A percentile compares a stretch with the other conserved stretches of the same genome.
Conservation (phyloP, 305 asterid species). For the Plantago rigida region DNA sequence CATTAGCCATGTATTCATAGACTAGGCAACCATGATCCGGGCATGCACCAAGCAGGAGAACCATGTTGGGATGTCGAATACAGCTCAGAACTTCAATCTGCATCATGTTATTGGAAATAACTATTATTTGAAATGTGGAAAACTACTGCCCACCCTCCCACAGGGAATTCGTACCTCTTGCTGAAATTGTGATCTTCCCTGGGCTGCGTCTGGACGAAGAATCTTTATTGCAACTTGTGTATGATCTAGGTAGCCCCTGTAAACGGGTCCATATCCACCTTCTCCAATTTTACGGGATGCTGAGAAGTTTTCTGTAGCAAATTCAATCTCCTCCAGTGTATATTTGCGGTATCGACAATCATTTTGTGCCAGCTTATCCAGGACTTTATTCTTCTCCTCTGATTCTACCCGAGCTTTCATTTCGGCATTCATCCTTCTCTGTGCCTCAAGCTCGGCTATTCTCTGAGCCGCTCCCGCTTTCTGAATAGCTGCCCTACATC, state of each 20-base stretch:
- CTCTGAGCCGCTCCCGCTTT: slow-evolving; percentile 83
- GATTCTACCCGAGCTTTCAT: slow-evolving; percentile 57
- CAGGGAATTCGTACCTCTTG: slow-evolving; percentile 46
- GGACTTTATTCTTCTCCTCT: slow-evolving; percentile 60
- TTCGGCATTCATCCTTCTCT: slow-evolving; percentile 60
- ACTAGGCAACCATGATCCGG: slow-evolving; percentile 76
- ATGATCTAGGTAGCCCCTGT: slow-evolving; percentile 57
- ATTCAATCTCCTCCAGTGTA: slow-evolving; percentile 58
- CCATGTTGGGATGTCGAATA: slow-evolving; percentile 88
- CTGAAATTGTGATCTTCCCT: slow-evolving; percentile 80
- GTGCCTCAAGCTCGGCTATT: slow-evolving; percentile 71
- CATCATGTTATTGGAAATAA: slow-evolving; percentile 19
- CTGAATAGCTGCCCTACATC: slow-evolving; percentile 69
- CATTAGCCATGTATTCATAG: slow-evolving; percentile 73
- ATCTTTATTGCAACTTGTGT: slow-evolving; percentile 76
- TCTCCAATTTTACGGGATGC: slow-evolving; percentile 63
- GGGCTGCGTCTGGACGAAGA: slow-evolving; percentile 85
- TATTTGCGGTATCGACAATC: slow-evolving; percentile 63
- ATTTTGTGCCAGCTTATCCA: slow-evolving; percentile 44
- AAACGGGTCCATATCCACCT: slow-evolving; percentile 88
- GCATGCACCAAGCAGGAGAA: slow-evolving; percentile 84
- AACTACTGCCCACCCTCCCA: background rate
- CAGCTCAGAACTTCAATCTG: slow-evolving; percentile 79
- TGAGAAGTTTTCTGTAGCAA: slow-evolving; percentile 56
- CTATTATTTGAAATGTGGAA: background rate